Evolutionary conservation across 768 basidiomycete genomes (phyloP).

Genomic region (Calocera viscosa): DNA sequence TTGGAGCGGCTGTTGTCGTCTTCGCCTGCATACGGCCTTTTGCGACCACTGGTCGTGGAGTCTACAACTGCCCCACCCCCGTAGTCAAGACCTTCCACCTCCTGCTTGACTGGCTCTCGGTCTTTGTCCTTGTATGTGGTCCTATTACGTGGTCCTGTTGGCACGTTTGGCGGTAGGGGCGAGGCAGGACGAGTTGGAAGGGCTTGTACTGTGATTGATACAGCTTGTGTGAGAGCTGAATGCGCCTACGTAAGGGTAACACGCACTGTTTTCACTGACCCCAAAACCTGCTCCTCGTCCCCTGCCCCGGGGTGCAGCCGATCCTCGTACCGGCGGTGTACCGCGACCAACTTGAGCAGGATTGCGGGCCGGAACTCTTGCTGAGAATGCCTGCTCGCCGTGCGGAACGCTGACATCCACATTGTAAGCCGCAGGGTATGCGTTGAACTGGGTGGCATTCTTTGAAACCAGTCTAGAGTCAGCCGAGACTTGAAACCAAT

Average conservation of each 20-base stretch:
- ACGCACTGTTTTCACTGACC: constrained; percentile 11
- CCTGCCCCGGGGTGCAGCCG: not conserved
- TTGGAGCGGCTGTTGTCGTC: not conserved
- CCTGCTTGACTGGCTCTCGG: constrained; percentile 69
- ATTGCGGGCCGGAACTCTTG: not conserved
- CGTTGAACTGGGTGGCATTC: not conserved
- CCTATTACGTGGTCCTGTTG: constrained; percentile 77
- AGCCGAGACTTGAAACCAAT: not conserved
- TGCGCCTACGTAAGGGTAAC: not conserved
- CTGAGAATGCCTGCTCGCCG: not conserved
- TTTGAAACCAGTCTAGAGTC: constrained; percentile 8
- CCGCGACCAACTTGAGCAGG: not conserved
- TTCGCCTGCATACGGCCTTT: not conserved
- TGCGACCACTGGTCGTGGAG: not conserved
- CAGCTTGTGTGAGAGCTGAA: not conserved
- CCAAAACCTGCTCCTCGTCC: constrained; percentile 13
- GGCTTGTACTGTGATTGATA: not conserved
- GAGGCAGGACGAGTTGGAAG: constrained; percentile 62
- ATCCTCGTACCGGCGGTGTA: not conserved
- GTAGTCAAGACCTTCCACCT: constrained; percentile 55
- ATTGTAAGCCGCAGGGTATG: not conserved
- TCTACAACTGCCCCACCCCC: constrained; percentile 35
- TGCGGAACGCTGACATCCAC: not conserved
- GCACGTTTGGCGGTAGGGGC: constrained; percentile 73
- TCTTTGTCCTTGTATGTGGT: constrained; percentile 60